Evolutionary conservation across 306 rosid genomes (phyloP).

Genomic region (Lotus japonicus): DNA sequence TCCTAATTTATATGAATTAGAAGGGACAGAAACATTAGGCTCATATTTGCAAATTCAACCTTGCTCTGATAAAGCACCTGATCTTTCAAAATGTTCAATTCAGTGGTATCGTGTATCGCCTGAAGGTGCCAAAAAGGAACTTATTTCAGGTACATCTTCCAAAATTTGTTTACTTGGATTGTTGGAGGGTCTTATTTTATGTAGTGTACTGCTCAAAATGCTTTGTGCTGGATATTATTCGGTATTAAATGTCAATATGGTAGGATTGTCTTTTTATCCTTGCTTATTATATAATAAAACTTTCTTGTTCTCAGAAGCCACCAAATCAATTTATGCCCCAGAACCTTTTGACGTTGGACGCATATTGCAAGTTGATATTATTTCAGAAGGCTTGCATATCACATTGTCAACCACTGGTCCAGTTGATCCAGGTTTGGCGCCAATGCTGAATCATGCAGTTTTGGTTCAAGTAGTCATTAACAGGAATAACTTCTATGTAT

Average conservation of each 20-base stretch:
- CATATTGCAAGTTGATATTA: constrained; percentile 58
- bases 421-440: constrained; percentile 70
- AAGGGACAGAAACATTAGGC: constrained; percentile 76
- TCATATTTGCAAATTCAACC: constrained; percentile 69
- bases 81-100: constrained; percentile 57
- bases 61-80: constrained; percentile 50
- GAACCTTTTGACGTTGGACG: constrained; percentile 90
- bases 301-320: constrained; percentile 60
- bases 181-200: background rate
- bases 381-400: constrained; percentile 31
- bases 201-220: background rate
- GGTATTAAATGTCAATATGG: background rate
- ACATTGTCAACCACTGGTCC: constrained; percentile 70
- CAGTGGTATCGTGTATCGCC: constrained; percentile 74
- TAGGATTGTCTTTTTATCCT: background rate
- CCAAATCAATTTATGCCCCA: constrained; percentile 71
- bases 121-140: constrained; percentile 67
- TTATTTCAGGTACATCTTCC: constrained; percentile 58
- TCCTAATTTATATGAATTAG: constrained; percentile 52
- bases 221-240: background rate
- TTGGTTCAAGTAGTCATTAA: constrained; percentile 2
- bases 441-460: background rate
- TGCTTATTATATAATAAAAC: background rate
- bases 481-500: background rate
- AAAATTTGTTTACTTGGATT: background rate